Conservation (phyloP, 2,329 filamentous ascomycete genomes). For the Monilinia vaccinii-corymbosi region DNA sequence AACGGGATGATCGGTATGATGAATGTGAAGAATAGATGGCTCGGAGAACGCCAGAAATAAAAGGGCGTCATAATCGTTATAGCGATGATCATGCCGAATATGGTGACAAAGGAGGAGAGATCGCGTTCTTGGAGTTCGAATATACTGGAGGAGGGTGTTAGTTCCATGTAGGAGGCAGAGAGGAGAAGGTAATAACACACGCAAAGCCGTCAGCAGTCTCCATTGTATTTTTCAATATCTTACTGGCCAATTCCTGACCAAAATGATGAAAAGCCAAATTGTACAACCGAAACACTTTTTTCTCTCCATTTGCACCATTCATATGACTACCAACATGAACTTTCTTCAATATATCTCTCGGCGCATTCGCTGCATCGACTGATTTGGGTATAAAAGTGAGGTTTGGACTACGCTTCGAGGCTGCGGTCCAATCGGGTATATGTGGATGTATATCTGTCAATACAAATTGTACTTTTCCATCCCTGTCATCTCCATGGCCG, state of each 20-base stretch:
- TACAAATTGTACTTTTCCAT: slow-evolving; percentile 43
- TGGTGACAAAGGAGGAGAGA: slow-evolving; percentile 43
- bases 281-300: slow-evolving; percentile 58
- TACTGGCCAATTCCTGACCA: slow-evolving; percentile 49
- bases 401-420: slow-evolving; percentile 42
- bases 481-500: slow-evolving; percentile 8
- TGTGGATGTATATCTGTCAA: slow-evolving; percentile 60
- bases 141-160: slow-evolving; percentile 37
- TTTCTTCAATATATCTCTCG: slow-evolving; percentile 37
- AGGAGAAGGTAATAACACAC: slow-evolving; percentile 23
- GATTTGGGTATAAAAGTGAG: slow-evolving; percentile 50
- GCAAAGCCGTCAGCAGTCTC: slow-evolving; percentile 58
- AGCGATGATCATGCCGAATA: slow-evolving; percentile 43
- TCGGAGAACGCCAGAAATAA: slow-evolving; percentile 33
- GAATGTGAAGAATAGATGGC: slow-evolving; percentile 54
- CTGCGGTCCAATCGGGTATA: slow-evolving; percentile 47
- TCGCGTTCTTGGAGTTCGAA: slow-evolving; percentile 66
- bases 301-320: slow-evolving; percentile 26
- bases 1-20: slow-evolving; percentile 57
- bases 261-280: slow-evolving; percentile 74
- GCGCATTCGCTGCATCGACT: slow-evolving; percentile 56
- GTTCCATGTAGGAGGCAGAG: background rate
- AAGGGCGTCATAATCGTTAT: slow-evolving; percentile 44
- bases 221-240: slow-evolving; percentile 55
- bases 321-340: background rate